These are phyloP conservation scores for Theobroma cacao DNA, from an alignment of 345 rosid genomes.

Conservation along the genomic window DNA sequence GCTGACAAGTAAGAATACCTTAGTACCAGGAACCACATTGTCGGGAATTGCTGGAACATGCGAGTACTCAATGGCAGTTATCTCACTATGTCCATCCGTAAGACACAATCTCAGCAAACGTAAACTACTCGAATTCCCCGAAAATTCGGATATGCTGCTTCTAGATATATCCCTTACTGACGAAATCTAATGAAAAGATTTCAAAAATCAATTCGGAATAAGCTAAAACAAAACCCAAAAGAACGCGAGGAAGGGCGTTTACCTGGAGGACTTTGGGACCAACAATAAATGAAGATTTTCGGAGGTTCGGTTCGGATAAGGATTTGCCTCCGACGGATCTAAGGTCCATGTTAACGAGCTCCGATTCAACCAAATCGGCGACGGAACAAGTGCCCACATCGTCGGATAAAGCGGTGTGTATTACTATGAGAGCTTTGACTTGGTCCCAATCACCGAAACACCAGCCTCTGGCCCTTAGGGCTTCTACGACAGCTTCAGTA, in stretches of 20 bases:
- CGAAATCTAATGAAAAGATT: slow-evolving; percentile 37
- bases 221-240: neutral
- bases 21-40: slow-evolving; percentile 78
- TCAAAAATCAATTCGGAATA: neutral
- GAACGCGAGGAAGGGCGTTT: neutral
- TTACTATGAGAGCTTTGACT: slow-evolving; percentile 32
- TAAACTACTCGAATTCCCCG: slow-evolving; percentile 45
- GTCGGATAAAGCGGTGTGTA: slow-evolving; percentile 47
- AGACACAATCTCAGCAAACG: slow-evolving; percentile 60
- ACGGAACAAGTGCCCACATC: slow-evolving; percentile 34
- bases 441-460: slow-evolving; percentile 44
- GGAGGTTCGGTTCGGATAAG: slow-evolving; percentile 49
- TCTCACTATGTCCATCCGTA: slow-evolving; percentile 73
- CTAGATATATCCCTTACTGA: slow-evolving; percentile 70
- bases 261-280: slow-evolving; percentile 91
- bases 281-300: slow-evolving; percentile 50
- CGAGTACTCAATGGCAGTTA: slow-evolving; percentile 69
- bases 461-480: slow-evolving; percentile 76
- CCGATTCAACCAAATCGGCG: slow-evolving; percentile 61
- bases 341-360: slow-evolving; percentile 77
- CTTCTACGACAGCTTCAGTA: slow-evolving; percentile 38
- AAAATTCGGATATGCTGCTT: slow-evolving; percentile 54
- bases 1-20: slow-evolving; percentile 43
- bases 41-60: slow-evolving; percentile 49
- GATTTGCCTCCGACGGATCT: slow-evolving; percentile 60